Conservation (phyloP, 2,329 filamentous ascomycete genomes). For the Aspergillus terreus region DNA sequence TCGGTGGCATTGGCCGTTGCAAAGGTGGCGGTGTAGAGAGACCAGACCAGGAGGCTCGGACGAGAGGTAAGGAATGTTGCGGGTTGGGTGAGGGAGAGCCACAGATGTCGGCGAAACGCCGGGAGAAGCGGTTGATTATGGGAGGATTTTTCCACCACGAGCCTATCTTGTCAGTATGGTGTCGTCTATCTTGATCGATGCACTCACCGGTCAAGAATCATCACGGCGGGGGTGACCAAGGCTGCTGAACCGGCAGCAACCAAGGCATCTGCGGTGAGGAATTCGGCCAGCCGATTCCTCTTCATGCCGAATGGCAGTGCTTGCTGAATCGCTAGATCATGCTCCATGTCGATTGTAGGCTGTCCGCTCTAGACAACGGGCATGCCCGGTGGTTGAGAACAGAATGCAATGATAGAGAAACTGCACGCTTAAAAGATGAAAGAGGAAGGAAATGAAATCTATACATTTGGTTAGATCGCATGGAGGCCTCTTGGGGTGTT, state of each 20-base stretch:
- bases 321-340: constrained; percentile 21
- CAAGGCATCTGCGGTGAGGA: constrained; percentile 60
- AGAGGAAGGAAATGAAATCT: constrained; percentile 1
- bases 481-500: neutral
- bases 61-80: constrained; percentile 38
- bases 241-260: constrained; percentile 67
- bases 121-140: constrained; percentile 30
- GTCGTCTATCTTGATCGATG: neutral
- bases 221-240: constrained; percentile 74
- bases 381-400: neutral
- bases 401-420: neutral
- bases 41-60: constrained; percentile 39
- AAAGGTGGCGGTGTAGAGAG: constrained; percentile 79
- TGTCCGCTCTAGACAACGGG: neutral
- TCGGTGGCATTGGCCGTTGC: constrained; percentile 81
- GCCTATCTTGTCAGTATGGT: constrained; percentile 19
- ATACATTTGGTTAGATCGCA: neutral
- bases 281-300: constrained; percentile 32
- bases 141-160: constrained; percentile 42
- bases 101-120: constrained; percentile 31
- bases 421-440: neutral
- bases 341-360: constrained; percentile 17
- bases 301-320: constrained; percentile 25
- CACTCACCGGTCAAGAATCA: constrained; percentile 72
- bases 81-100: constrained; percentile 34